Base-by-base conservation (phyloP, 129 eudicot species). In the Tagetes erecta region DNA sequence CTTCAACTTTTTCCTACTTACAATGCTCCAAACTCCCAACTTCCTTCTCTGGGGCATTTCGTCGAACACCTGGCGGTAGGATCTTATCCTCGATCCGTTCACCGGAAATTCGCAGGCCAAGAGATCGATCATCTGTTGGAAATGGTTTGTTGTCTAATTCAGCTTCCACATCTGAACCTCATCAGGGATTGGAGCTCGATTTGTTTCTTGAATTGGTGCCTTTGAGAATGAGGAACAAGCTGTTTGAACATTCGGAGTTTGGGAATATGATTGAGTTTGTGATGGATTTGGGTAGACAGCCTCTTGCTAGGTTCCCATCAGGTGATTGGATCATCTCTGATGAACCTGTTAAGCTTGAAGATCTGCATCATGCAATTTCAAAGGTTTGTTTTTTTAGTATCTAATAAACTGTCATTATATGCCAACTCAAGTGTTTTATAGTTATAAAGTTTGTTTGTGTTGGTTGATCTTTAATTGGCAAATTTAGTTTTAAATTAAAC, bases 281-380 rank as follows among this genome's bases (percentile, higher is more conserved):
- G 5, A 83, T 94, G 97, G 98, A 94, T 84, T 86, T 94, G 84
- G 98, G 98, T 12, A 80, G 98, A 83, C 76, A 82, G 56, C 98
- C 98, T 0, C 82, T 94, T 73, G 98, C 98, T 63, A 76, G 98
- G 72, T 94, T 90, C 42, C 98, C 98, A 3, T 86, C 97, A 5
- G 98, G 98, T 2, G 98, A 94, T 88, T 94, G 96, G 97, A 80
- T 81, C 66, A 90, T 94, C 51, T 90, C 91, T 10, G 82, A 90
- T 35, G 85, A 83, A 13, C 88, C 86, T 44, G 98, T 94, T 10
- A 78, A 74, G 74, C 83, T 73, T 50, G 93, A 94, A 62, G 98
- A 94, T 86, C 85, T 94, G 33, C 64, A 40, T 51, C 84, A 94
- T 31, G 96, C 98, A 12, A 86, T 94, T 67, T 81, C 98, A 56